Conservation (phyloP, 768 basidiomycete species). For the Serendipita sp. region DNA sequence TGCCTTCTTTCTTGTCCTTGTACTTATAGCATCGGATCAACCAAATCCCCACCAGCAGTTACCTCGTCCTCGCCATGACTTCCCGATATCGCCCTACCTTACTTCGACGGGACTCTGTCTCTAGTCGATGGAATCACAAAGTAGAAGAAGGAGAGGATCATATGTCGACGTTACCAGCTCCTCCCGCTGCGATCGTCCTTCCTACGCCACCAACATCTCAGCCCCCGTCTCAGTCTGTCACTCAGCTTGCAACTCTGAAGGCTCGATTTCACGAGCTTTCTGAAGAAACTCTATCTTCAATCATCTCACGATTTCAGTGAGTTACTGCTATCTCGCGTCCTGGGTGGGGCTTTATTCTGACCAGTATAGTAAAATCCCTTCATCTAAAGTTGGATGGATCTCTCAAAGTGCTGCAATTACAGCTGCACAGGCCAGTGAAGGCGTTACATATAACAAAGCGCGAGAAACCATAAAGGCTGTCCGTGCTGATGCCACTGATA, state of each 20-base stretch:
- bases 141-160: neutral
- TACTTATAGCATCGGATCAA: neutral
- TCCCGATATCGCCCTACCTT: neutral
- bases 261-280: neutral
- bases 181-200: neutral
- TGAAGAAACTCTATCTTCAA: neutral
- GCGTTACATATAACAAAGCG: constrained; percentile 25
- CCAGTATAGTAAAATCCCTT: neutral
- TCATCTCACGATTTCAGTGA: neutral
- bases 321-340: neutral
- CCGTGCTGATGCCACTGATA: constrained; percentile 84
- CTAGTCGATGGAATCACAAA: neutral
- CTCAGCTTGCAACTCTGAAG: neutral
- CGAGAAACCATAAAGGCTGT: constrained; percentile 71
- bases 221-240: neutral
- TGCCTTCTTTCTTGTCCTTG: neutral
- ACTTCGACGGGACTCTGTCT: constrained; percentile 1
- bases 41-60: neutral
- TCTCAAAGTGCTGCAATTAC: neutral
- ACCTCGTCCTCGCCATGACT: neutral
- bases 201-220: neutral
- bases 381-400: neutral
- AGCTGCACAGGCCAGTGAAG: constrained; percentile 10
- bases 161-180: neutral
- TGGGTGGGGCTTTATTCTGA: neutral